Evolutionary conservation across 108 stramenopile species (phyloP).

Genomic region (Conticribra weissflogii): DNA sequence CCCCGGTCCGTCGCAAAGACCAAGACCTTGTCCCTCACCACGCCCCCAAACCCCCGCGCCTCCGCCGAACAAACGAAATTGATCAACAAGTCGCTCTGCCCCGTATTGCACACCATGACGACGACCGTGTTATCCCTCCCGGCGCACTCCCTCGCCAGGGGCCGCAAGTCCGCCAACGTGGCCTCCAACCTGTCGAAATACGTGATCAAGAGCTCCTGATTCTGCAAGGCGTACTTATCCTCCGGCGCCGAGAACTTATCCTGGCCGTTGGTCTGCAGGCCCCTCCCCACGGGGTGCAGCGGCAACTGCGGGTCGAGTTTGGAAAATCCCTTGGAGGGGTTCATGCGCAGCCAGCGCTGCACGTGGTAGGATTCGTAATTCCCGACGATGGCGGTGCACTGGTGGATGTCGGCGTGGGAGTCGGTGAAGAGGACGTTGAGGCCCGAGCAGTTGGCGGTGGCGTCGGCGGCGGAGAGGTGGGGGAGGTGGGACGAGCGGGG

Average conservation of each 20-base stretch:
- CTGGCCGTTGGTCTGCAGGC: slow-evolving; percentile 57
- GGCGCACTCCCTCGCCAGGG: slow-evolving; percentile 60
- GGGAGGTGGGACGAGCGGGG: too few relatives aligned
- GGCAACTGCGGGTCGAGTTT: slow-evolving; percentile 37
- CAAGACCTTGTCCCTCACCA: slow-evolving; percentile 44
- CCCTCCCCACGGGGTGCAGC: slow-evolving; percentile 58
- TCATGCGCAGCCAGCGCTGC: slow-evolving; percentile 69
- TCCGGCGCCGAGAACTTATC: slow-evolving; percentile 56
- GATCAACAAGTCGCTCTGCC: slow-evolving; percentile 50
- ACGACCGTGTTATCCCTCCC: slow-evolving; percentile 46
- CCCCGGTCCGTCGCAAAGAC: slow-evolving; percentile 59
- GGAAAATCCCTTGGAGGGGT: neutral
- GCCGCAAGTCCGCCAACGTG: slow-evolving; percentile 52
- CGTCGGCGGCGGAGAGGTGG: slow-evolving; percentile 44
- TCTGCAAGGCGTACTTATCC: slow-evolving; percentile 26
- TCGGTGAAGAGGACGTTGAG: slow-evolving; percentile 72
- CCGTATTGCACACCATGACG: slow-evolving; percentile 62
- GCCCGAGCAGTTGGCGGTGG: slow-evolving; percentile 70
- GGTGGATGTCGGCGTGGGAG: slow-evolving; percentile 28
- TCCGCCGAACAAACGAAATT: slow-evolving; percentile 58
- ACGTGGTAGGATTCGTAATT: slow-evolving; percentile 83
- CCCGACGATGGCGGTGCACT: slow-evolving; percentile 76
- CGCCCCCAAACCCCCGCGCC: slow-evolving; percentile 44
- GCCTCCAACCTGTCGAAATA: slow-evolving; percentile 61
- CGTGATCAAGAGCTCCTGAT: slow-evolving; percentile 54